Base-by-base conservation (phyloP, 148 eudicot species). In the Beta vulgaris region DNA sequence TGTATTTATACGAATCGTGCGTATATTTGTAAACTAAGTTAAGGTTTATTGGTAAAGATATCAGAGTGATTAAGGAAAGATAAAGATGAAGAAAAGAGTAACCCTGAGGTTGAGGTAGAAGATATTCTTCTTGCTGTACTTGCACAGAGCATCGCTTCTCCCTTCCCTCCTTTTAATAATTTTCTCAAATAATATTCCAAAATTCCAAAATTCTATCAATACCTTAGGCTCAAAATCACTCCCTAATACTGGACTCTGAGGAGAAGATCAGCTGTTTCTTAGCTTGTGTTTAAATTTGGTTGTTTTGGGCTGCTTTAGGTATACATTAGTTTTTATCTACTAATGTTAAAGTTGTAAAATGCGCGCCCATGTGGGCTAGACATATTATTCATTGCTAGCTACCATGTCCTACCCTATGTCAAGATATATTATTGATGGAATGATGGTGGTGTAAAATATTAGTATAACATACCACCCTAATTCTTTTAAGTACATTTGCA, bases 1-100 rank as follows among this genome's bases (percentile, higher is more conserved):
- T 79, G 10, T 70, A 77, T 77, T 9, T 11, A 61, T 61, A 65
- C 32, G 28, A 35, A 43, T 40, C 42, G 36, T 44, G 32, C 42
- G 36, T 44, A 44, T 37, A 14, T 26, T 9, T 31, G 42, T n/a
- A 14, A 69, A 7, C 26, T 69, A 65, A 65, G 44, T 49, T n/a
- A n/a, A 29, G 19, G 53, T n/a, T 37, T 66, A 42, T 42, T 39
- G n/a, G n/a, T n/a, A n/a, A n/a, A n/a, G n/a, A 15, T 39, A 51
- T 25, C 1, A 2, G 35, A 53, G 60, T 49, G 68, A 62, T 70
- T 61, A 72, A 51, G 75, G 69, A 77, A 67, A 71, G 37, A 62
- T 19, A 63, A 42, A 60, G 68, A 46, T 21, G 64, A 55, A 44
- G 65, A 55, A 13, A 58, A 69, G 66, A 61, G 23, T 29, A 59